Conservation (phyloP, 2,329 filamentous ascomycete species). For the Beauveria asiatica region DNA sequence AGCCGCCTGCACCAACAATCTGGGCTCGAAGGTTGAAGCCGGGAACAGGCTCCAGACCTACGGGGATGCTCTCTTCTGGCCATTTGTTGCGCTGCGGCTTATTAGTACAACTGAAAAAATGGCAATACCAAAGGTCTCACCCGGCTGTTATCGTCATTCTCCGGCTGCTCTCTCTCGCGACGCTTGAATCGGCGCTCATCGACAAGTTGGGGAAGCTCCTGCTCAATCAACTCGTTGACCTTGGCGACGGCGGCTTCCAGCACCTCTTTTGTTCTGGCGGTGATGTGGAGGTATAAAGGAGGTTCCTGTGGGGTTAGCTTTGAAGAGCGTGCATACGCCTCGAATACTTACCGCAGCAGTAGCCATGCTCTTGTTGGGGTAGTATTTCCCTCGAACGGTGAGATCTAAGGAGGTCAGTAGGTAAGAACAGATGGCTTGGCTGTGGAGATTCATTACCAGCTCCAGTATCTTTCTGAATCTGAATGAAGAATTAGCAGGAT, state of each 20-base stretch:
- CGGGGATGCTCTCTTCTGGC: conserved; percentile 92
- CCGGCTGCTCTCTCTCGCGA: conserved; percentile 66
- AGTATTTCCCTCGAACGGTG: conserved; percentile 93
- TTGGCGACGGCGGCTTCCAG: conserved; percentile 79
- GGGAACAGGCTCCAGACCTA: conserved; percentile 80
- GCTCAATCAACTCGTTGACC: conserved; percentile 92
- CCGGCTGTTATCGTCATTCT: conserved; percentile 83
- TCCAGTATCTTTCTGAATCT: conserved; percentile 99
- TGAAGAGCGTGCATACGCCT: background rate
- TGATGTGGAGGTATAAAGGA: conserved; percentile 89
- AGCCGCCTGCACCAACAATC: conserved; percentile 87
- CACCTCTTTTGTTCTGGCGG: conserved; percentile 85
- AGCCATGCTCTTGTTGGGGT: conserved; percentile 95
- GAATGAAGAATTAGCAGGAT: conserved; percentile 24
- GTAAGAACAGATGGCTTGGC: background rate
- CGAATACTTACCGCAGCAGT: conserved; percentile 67
- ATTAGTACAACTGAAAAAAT: conserved; percentile 12
- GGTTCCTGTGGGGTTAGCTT: conserved; percentile 55
- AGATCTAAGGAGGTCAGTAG: conserved; percentile 65
- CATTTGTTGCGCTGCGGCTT: conserved; percentile 86
- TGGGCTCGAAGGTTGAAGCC: conserved; percentile 96
- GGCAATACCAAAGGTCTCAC: conserved; percentile 42
- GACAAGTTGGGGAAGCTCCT: conserved; percentile 89
- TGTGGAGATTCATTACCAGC: conserved; percentile 71
- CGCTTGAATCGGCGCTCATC: conserved; percentile 89